phyloP scores from a whole-genome alignment of 306 rosid genomes.

The Ochetophila trinervis region DNA sequence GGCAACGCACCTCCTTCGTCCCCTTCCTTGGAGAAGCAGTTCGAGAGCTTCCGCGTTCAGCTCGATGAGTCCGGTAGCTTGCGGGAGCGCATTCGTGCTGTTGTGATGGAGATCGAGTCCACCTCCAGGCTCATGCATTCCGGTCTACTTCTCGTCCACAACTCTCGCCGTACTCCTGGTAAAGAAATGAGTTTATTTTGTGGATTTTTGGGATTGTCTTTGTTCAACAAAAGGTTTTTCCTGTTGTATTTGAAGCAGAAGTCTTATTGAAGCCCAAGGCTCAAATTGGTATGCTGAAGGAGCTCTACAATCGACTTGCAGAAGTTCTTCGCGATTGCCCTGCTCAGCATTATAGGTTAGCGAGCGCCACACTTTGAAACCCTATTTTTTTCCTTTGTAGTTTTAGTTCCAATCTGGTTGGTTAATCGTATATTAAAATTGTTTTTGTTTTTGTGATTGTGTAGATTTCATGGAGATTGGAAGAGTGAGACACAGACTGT shows the following conservation, averaged over 20 bases:
- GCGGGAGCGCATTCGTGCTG: slow-evolving; percentile 72
- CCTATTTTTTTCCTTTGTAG: background rate
- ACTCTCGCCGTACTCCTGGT: slow-evolving; percentile 84
- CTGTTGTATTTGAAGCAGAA: slow-evolving; percentile 30
- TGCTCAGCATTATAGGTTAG: slow-evolving; percentile 69
- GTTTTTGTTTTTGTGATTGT: slow-evolving; percentile 12
- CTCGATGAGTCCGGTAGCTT: slow-evolving; percentile 65
- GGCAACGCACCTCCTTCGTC: slow-evolving; percentile 28
- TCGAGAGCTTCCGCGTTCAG: slow-evolving; percentile 62
- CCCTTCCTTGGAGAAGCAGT: slow-evolving; percentile 64
- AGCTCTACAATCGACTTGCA: slow-evolving; percentile 68
- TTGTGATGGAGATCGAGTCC: slow-evolving; percentile 80
- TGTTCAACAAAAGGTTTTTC: background rate
- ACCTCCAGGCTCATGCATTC: slow-evolving; percentile 65
- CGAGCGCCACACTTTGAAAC: background rate
- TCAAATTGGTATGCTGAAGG: slow-evolving; percentile 63
- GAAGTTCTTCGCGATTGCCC: slow-evolving; percentile 55
- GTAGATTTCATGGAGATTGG: slow-evolving; percentile 93
- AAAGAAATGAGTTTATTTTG: background rate
- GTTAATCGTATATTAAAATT: background rate
- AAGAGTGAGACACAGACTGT: slow-evolving; percentile 84
- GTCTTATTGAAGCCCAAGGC: slow-evolving; percentile 74
- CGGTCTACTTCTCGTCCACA: slow-evolving; percentile 77
- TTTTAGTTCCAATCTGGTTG: background rate
- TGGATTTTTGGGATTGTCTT: background rate